Evolutionary conservation across 305 asterid species (phyloP).

Genomic region (Fraxinus ornus): DNA sequence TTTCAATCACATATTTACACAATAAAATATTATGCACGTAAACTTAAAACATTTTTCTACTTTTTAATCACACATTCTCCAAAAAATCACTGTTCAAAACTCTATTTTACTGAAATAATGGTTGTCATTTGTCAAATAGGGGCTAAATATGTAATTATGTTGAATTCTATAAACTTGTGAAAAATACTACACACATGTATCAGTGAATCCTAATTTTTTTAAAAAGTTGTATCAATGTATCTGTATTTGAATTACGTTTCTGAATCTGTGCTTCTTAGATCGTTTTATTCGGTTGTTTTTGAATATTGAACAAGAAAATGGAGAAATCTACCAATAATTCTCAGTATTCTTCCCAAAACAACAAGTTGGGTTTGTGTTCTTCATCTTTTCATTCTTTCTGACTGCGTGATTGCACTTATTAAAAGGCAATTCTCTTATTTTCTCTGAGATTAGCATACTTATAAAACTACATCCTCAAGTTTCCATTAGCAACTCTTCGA

Average conservation of each 20-base stretch:
- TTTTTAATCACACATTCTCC: no score
- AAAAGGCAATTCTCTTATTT: background rate
- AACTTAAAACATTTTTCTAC: no score
- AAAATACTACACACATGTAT: background rate
- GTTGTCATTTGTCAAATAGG: no score
- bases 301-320: background rate
- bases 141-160: background rate
- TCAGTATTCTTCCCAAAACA: background rate
- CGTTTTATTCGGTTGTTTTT: background rate
- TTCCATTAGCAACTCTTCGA: slow-evolving; percentile 17
- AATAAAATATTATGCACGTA: no score
- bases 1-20: no score
- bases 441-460: background rate
- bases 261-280: background rate
- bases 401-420: background rate
- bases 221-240: background rate
- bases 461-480: slow-evolving; percentile 7
- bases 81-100: no score
- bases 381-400: background rate
- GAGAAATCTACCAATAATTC: background rate
- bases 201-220: background rate
- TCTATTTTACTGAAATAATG: no score
- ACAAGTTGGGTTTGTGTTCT: background rate
- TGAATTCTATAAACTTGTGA: background rate
- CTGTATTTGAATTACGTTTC: background rate